These are phyloP conservation scores for Myochromella boudieri DNA, from an alignment of 768 basidiomycete genomes.

Conservation along the genomic window DNA sequence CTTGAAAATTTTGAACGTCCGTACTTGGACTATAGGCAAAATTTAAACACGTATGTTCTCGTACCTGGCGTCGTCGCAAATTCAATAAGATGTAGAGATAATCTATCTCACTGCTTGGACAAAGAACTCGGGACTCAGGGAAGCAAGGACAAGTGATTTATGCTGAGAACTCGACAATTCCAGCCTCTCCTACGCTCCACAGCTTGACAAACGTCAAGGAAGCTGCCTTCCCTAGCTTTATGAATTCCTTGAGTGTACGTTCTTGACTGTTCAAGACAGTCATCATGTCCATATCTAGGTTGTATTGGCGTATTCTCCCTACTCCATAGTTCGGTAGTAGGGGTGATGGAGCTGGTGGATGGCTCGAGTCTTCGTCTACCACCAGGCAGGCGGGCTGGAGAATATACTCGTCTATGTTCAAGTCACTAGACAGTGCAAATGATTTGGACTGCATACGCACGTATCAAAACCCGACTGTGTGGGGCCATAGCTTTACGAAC, in stretches of 20 bases:
- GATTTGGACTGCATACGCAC: conserved; percentile 10
- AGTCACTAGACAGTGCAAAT: background rate
- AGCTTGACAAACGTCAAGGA: conserved; percentile 36
- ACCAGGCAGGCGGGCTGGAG: conserved; percentile 25
- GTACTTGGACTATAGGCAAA: too few species aligned
- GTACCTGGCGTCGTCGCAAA: too few species aligned
- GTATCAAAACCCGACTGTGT: conserved; percentile 33
- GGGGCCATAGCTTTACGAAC: conserved; percentile 35
- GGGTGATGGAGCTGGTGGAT: conserved; percentile 38
- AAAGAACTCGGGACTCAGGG: too few species aligned
- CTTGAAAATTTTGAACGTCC: too few species aligned
- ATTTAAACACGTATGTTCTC: too few species aligned
- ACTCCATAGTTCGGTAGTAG: conserved; percentile 48
- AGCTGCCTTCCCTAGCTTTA: conserved; percentile 30
- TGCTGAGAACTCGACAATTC: conserved; percentile 34
- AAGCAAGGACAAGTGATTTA: too few species aligned
- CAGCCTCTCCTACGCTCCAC: conserved; percentile 34
- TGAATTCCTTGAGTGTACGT: conserved; percentile 37
- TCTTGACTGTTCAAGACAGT: conserved; percentile 40
- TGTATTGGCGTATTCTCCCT: conserved; percentile 39
- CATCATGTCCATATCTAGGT: conserved; percentile 48
- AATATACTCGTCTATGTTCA: conserved; percentile 33
- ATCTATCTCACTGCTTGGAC: too few species aligned
- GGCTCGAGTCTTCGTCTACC: conserved; percentile 11
- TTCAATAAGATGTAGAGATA: too few species aligned